These are phyloP conservation scores for Sugiyamaella paludigena DNA, from an alignment of 1,139 yeast species.

Conservation along the genomic window DNA sequence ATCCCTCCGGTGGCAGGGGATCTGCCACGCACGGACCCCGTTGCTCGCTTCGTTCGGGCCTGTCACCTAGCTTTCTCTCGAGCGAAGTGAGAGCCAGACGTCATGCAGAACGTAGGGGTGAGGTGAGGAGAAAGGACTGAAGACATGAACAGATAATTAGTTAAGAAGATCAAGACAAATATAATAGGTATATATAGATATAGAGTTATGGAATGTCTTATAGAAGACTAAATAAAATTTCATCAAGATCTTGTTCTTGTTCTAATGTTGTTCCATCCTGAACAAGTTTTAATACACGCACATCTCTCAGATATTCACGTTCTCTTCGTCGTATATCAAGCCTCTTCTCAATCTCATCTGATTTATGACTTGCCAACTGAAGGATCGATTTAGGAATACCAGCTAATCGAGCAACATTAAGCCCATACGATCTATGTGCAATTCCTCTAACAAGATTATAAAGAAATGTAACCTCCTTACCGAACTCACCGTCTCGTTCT, in stretches of 20 bases:
- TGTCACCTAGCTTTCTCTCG: no score
- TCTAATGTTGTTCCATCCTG: no score
- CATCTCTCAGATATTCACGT: conserved; percentile 1
- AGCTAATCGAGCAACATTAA: conserved; percentile 41
- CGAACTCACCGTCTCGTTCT: conserved; percentile 37
- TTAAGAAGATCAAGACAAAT: no score
- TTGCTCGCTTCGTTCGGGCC: neutral
- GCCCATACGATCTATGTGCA: conserved; percentile 38
- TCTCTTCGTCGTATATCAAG: neutral
- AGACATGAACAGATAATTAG: no score
- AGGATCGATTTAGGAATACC: conserved; percentile 34
- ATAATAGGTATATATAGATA: no score
- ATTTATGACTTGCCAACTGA: conserved; percentile 28
- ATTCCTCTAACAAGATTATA: conserved; percentile 36
- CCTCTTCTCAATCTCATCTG: conserved; percentile 23
- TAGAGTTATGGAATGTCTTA: no score
- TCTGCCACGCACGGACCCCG: conserved; percentile 1
- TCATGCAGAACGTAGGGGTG: no score
- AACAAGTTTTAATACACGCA: neutral
- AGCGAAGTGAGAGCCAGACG: no score
- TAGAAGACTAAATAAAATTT: no score
- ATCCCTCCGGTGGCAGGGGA: conserved; percentile 1
- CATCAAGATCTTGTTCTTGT: no score
- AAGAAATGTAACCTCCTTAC: conserved; percentile 29
- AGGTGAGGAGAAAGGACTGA: no score